A percentile compares a stretch with the other conserved stretches of the same genome.
phyloP scores from a whole-genome alignment of 352 stramenopile species.

The Phytopythium chamaehyphon region DNA sequence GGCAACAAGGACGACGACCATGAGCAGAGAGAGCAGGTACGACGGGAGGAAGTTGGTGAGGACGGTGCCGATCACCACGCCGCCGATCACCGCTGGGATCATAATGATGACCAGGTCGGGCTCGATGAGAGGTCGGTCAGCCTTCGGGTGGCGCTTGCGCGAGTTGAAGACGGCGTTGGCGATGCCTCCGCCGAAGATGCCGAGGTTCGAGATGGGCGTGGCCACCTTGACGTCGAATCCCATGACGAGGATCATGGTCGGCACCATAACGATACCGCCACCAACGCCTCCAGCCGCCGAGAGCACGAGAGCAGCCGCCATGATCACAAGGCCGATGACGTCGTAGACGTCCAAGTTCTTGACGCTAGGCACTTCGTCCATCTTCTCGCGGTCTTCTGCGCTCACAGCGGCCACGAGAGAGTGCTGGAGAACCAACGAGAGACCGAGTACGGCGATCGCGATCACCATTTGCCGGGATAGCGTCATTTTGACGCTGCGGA shows the following conservation, averaged over 20 bases:
- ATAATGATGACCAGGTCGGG: constrained; percentile 50
- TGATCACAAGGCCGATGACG: constrained; percentile 40
- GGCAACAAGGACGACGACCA: constrained; percentile 37
- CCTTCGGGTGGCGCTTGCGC: constrained; percentile 50
- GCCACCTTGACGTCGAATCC: constrained; percentile 64
- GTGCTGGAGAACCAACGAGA: not conserved
- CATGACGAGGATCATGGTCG: constrained; percentile 58
- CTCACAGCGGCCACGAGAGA: constrained; percentile 2
- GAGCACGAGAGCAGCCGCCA: constrained; percentile 37
- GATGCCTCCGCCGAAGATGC: constrained; percentile 58
- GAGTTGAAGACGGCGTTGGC: constrained; percentile 64
- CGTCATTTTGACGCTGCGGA: too few relatives aligned
- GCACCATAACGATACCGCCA: constrained; percentile 48
- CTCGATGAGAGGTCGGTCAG: constrained; percentile 55
- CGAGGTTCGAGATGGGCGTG: constrained; percentile 57
- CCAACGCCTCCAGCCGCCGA: constrained; percentile 46
- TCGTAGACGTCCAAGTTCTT: constrained; percentile 41
- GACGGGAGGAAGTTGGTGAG: constrained; percentile 56
- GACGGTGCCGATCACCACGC: constrained; percentile 47
- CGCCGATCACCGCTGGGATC: constrained; percentile 60
- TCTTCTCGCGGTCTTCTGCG: constrained; percentile 12
- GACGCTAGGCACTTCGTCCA: constrained; percentile 16
- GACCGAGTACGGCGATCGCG: not conserved
- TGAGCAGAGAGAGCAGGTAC: constrained; percentile 55
- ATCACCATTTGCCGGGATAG: not conserved